phyloP scores from a whole-genome alignment of 208 protist genomes.

The Endotrypanum monterogeii region DNA sequence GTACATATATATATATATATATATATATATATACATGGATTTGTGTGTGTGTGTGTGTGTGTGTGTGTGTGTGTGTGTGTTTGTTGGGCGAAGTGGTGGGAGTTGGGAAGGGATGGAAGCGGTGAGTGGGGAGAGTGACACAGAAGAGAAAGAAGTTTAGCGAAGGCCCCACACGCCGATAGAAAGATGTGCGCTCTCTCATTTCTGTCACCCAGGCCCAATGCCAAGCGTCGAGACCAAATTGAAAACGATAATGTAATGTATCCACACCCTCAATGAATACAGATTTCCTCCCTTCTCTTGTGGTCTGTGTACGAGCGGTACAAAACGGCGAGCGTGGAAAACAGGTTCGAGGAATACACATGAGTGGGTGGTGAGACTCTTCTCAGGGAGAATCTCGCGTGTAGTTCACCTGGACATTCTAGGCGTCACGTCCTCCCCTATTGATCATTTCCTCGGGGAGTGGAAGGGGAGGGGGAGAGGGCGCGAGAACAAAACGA shows the following conservation, averaged over 20 bases:
- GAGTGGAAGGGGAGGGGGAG: too few species aligned
- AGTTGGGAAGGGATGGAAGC: neutral
- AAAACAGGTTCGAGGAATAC: neutral
- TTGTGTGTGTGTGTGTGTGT: neutral
- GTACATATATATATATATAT: neutral
- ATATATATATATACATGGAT: conserved; percentile 24
- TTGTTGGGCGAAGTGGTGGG: neutral
- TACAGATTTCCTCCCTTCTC: neutral
- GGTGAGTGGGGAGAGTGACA: neutral
- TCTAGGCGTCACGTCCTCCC: neutral
- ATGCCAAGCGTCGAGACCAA: neutral
- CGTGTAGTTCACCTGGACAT: neutral
- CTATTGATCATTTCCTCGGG: too few species aligned
- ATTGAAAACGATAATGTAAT: too few species aligned
- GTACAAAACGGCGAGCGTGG: neutral
- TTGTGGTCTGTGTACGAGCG: neutral
- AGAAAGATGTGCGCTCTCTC: neutral
- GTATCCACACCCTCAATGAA: neutral
- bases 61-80: too few species aligned
- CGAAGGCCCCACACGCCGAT: neutral
- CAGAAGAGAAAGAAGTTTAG: neutral
- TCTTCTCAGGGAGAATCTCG: neutral
- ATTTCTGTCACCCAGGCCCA: neutral
- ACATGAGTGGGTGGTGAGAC: neutral
- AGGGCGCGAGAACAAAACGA: neutral